Base-by-base conservation (phyloP, 2,329 filamentous ascomycete species). In the Ophiocordyceps camponoti-floridani region DNA sequence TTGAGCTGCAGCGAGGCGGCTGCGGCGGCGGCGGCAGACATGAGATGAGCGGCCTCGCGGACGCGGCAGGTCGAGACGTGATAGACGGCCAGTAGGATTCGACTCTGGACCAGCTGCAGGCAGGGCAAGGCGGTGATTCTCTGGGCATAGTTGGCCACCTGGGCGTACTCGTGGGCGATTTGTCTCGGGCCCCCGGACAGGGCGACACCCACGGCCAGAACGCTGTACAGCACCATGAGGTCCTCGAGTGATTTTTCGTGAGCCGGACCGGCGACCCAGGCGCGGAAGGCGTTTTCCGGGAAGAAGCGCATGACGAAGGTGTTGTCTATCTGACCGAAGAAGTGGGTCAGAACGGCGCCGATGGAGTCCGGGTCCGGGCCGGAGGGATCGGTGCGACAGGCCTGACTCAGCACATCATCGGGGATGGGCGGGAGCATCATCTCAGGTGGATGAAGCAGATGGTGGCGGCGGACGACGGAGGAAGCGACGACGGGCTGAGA, bases 41-140 rank as follows among this genome's bases (percentile, higher is more conserved):
- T 70, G 50, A 76, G 73, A 50, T 84, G 80, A 64, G 71, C 78
- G 7, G 76, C 75, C 43, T 77, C 72, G 40, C 67, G 65, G 35
- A 69, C 61, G n/a, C 73, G 72, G 13, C 73, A 73, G 19, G 70
- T 68, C 1, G 79, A 73, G 47, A 79, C 75, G 50, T 78, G 75
- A 59, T 80, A 83, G 7, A 84, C 60, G 18, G 75, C 71, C 37
- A 86, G 66, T 14, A 84, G 65, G n/a, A 85, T 62, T 45, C 77
- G 71, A 42, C 72, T 73, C 55, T 85, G 82, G 12, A 79, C 75
- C 41, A 84, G 62, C 50, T 84, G 77, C 43, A 86, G 58, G 31
- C 58, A 58, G 45, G 51, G 53, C 11, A 46, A 43, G 2, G 47
- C 49, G 7, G 53, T 50, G 41, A 52, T 56, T 43, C 56, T 61